Evolutionary conservation across 2,329 filamentous ascomycete genomes (phyloP).

Genomic region (Neofusicoccum parvum): DNA sequence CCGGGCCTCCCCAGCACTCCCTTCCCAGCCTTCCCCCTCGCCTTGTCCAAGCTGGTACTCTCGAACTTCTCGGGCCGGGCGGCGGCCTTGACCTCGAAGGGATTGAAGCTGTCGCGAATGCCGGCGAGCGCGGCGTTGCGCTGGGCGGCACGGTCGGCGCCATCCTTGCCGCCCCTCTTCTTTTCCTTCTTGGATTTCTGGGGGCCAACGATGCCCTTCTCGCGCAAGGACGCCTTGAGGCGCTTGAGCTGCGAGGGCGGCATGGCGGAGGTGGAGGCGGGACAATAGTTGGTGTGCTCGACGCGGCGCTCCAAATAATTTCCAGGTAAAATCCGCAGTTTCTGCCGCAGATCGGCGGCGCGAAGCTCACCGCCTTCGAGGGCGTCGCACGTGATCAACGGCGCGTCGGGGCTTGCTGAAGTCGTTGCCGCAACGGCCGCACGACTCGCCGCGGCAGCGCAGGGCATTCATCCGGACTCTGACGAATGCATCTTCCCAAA

Average conservation of each 20-base stretch:
- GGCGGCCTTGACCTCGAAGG: constrained; percentile 88
- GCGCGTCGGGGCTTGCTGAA: background rate
- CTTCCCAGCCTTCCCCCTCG: constrained; percentile 53
- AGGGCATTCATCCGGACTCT: too few species aligned
- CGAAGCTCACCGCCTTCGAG: background rate
- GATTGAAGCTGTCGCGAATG: constrained; percentile 96
- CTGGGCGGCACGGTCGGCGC: constrained; percentile 73
- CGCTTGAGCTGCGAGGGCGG: constrained; percentile 95
- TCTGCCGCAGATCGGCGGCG: background rate
- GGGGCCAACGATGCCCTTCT: constrained; percentile 86
- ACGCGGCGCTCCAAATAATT: constrained; percentile 1
- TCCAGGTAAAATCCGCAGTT: constrained; percentile 5
- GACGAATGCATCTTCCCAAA: too few species aligned
- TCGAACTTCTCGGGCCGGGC: constrained; percentile 81
- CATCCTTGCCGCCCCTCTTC: constrained; percentile 70
- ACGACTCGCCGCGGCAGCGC: background rate
- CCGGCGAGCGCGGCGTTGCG: constrained; percentile 75
- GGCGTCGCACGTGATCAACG: background rate
- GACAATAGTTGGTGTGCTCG: background rate
- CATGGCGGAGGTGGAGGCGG: constrained; percentile 57
- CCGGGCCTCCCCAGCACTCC: constrained; percentile 74
- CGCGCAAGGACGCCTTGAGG: constrained; percentile 84
- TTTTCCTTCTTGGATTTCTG: constrained; percentile 96
- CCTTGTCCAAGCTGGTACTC: constrained; percentile 68
- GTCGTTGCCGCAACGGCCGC: background rate